Evolutionary conservation across 2,329 filamentous ascomycete genomes (phyloP).

Genomic region (Aspergillus quadrilineatus): DNA sequence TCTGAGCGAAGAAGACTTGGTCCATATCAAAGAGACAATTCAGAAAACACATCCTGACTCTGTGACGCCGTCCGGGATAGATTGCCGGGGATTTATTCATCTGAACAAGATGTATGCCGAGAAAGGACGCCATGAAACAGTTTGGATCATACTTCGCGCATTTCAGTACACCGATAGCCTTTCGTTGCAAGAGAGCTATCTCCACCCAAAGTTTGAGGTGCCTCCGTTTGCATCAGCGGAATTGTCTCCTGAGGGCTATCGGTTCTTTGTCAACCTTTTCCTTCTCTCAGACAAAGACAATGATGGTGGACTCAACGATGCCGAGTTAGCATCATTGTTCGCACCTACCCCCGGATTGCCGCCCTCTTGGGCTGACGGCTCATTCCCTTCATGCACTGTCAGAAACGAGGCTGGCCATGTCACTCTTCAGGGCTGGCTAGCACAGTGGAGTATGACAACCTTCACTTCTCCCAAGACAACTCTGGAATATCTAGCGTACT

Average conservation of each 20-base stretch:
- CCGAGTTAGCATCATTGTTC: slow-evolving; percentile 82
- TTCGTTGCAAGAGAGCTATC: slow-evolving; percentile 83
- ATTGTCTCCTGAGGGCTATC: slow-evolving; percentile 88
- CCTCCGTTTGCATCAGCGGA: slow-evolving; percentile 90
- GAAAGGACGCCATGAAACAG: slow-evolving; percentile 95
- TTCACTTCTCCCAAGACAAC: slow-evolving; percentile 95
- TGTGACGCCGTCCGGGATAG: slow-evolving; percentile 69
- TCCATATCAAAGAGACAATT: slow-evolving; percentile 88
- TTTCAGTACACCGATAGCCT: slow-evolving; percentile 96
- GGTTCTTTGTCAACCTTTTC: slow-evolving; percentile 97
- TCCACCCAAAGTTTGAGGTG: slow-evolving; percentile 92
- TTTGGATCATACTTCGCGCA: slow-evolving; percentile 93
- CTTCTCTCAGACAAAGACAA: slow-evolving; percentile 96
- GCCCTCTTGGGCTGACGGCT: slow-evolving; percentile 79
- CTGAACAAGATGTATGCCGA: slow-evolving; percentile 96
- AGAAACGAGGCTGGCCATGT: slow-evolving; percentile 94
- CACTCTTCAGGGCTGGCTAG: slow-evolving; percentile 94
- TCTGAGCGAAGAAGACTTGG: slow-evolving; percentile 74
- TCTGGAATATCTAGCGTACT: slow-evolving; percentile 90
- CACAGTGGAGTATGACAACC: slow-evolving; percentile 99
- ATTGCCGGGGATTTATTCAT: slow-evolving; percentile 78
- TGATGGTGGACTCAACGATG: slow-evolving; percentile 85
- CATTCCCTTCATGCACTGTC: slow-evolving; percentile 90
- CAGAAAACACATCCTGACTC: slow-evolving; percentile 65
- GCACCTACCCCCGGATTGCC: slow-evolving; percentile 90